Conservation (phyloP, 2,329 filamentous ascomycete species). For the Setomelanomma holmii region DNA sequence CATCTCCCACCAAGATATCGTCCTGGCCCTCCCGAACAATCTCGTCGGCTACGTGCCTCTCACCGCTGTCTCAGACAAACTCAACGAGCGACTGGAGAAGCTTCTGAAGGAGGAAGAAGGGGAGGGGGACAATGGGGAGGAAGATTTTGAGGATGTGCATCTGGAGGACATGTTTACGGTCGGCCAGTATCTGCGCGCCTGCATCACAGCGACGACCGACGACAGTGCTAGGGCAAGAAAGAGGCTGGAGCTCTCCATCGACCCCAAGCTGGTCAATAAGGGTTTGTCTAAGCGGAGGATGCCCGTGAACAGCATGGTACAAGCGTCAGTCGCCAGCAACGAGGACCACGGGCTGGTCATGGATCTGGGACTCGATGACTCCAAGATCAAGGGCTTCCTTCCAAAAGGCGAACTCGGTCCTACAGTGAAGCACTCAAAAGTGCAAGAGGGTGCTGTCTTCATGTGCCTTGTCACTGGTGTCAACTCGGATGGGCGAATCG, state of each 20-base stretch:
- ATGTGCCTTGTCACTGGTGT: slow-evolving; percentile 81
- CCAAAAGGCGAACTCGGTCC: slow-evolving; percentile 80
- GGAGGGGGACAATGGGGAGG: slow-evolving; percentile 59
- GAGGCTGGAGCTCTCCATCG: slow-evolving; percentile 85
- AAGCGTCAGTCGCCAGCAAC: slow-evolving; percentile 88
- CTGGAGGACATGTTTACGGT: slow-evolving; percentile 77
- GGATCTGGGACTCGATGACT: slow-evolving; percentile 79
- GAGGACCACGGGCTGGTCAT: slow-evolving; percentile 96
- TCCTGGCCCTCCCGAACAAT: slow-evolving; percentile 89
- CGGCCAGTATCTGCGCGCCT: slow-evolving; percentile 88
- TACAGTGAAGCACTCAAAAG: slow-evolving; percentile 67
- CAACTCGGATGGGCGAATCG: slow-evolving; percentile 78
- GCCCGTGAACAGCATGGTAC: slow-evolving; percentile 77
- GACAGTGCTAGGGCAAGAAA: slow-evolving; percentile 74
- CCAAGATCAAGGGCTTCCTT: slow-evolving; percentile 79
- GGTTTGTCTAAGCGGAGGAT: slow-evolving; percentile 76
- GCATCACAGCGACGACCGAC: slow-evolving; percentile 79
- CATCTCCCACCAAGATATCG: slow-evolving; percentile 80
- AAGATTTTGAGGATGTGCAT: slow-evolving; percentile 67
- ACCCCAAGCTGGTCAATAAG: slow-evolving; percentile 79
- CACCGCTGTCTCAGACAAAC: slow-evolving; percentile 83
- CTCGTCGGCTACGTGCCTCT: slow-evolving; percentile 87
- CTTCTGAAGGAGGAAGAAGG: slow-evolving; percentile 68
- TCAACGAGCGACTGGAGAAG: slow-evolving; percentile 77
- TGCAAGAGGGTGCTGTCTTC: slow-evolving; percentile 85